These are phyloP conservation scores for Massarina eburnea DNA, from an alignment of 2,329 filamentous ascomycete species.

Conservation along the genomic window DNA sequence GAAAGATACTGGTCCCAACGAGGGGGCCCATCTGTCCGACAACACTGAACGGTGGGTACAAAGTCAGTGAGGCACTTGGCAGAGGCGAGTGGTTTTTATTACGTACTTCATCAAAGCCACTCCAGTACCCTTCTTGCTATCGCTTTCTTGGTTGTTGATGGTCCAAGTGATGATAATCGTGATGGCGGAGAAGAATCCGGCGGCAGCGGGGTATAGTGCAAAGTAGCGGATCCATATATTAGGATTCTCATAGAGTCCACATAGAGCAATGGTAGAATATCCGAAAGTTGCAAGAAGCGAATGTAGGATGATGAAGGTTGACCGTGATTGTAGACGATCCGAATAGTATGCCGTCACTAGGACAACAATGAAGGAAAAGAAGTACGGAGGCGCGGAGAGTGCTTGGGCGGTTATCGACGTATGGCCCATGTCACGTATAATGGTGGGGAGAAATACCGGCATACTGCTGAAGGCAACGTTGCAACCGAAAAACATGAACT, in stretches of 20 bases:
- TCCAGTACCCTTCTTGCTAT: slow-evolving; percentile 70
- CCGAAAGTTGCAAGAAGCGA: slow-evolving; percentile 66
- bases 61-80: neutral
- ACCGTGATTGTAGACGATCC: slow-evolving; percentile 65
- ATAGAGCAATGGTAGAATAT: slow-evolving; percentile 63
- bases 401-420: slow-evolving; percentile 69
- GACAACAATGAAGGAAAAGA: slow-evolving; percentile 72
- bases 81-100: too few relatives aligned
- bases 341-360: slow-evolving; percentile 72
- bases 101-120: slow-evolving; percentile 72
- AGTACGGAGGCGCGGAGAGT: slow-evolving; percentile 78
- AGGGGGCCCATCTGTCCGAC: slow-evolving; percentile 78
- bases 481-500: slow-evolving; percentile 78
- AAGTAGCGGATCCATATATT: slow-evolving; percentile 61
- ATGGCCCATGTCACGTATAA: slow-evolving; percentile 76
- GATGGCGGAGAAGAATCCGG: slow-evolving; percentile 84
- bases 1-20: slow-evolving; percentile 58
- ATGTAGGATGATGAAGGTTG: slow-evolving; percentile 67
- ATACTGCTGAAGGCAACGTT: slow-evolving; percentile 88
- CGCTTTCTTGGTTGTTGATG: slow-evolving; percentile 77
- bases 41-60: slow-evolving; percentile 37
- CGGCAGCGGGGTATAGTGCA: slow-evolving; percentile 74
- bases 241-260: slow-evolving; percentile 47
- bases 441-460: slow-evolving; percentile 83
- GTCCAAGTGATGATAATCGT: slow-evolving; percentile 86